A percentile compares a stretch with the other conserved stretches of the same genome.
Evolutionary conservation across 257 asterid species (phyloP).

Genomic region (Hygrophila difformis): DNA sequence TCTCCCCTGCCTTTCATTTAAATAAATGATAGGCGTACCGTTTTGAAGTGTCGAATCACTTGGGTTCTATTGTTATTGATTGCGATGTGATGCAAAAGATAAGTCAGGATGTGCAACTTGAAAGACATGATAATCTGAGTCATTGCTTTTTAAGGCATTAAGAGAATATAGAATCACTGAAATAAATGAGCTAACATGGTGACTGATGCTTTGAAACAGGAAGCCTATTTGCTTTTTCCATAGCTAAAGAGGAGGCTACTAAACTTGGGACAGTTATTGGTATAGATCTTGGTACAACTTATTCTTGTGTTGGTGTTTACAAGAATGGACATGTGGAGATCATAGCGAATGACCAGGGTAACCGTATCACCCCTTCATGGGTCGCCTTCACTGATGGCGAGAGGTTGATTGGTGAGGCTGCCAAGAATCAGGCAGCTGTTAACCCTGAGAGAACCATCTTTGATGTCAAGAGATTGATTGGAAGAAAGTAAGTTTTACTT

Average conservation of each 20-base stretch:
- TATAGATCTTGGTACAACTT: constrained; percentile 90
- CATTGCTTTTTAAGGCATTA: too few species aligned
- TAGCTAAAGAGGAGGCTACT: constrained; percentile 66
- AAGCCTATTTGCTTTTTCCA: constrained; percentile 42
- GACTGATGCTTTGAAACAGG: constrained; percentile 36
- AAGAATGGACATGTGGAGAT: constrained; percentile 92
- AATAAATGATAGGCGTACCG: too few species aligned
- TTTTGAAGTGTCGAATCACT: too few species aligned
- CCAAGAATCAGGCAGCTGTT: constrained; percentile 88
- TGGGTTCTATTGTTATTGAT: neutral
- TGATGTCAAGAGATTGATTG: constrained; percentile 93
- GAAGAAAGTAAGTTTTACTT: constrained; percentile 87
- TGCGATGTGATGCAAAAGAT: neutral
- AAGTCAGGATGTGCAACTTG: too few species aligned
- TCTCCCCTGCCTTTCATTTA: too few species aligned
- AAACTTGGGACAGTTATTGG: constrained; percentile 89
- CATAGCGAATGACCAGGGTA: constrained; percentile 93
- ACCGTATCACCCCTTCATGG: constrained; percentile 95
- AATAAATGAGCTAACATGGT: neutral
- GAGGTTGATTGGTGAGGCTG: constrained; percentile 95
- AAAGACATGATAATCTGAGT: too few species aligned
- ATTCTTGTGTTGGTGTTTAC: constrained; percentile 96
- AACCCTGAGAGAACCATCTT: constrained; percentile 83
- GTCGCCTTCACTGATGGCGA: constrained; percentile 83
- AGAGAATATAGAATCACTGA: too few species aligned